phyloP scores from a whole-genome alignment of 352 stramenopile genomes.

The Pythium scleroteichum region DNA sequence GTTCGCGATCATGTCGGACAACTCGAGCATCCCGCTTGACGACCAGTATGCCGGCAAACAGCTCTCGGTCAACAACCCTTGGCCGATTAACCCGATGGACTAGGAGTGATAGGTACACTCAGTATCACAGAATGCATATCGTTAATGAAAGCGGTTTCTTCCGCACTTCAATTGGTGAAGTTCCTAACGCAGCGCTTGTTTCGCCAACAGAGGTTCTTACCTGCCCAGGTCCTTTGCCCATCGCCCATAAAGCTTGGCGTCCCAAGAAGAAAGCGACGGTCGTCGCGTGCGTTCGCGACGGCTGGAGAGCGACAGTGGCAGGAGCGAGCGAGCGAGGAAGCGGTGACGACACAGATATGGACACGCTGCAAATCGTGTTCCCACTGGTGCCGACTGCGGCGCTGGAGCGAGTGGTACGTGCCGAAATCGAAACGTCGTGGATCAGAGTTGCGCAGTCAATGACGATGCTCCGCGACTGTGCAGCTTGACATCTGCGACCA shows the following conservation, averaged over 20 bases:
- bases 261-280: background rate
- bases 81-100: slow-evolving; percentile 31
- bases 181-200: slow-evolving; percentile 11
- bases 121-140: slow-evolving; percentile 2
- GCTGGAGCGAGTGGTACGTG: slow-evolving; percentile 37
- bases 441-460: background rate
- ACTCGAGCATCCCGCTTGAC: slow-evolving; percentile 27
- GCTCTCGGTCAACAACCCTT: slow-evolving; percentile 5
- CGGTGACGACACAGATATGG: slow-evolving; percentile 19
- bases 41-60: slow-evolving; percentile 32
- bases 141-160: background rate
- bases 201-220: slow-evolving; percentile 24
- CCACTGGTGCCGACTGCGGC: slow-evolving; percentile 29
- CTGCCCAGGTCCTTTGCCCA: background rate
- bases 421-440: slow-evolving; percentile 14
- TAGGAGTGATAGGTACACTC: slow-evolving; percentile 19
- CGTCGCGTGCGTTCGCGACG: background rate
- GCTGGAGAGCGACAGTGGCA: background rate
- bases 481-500: slow-evolving; percentile 40
- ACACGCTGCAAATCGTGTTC: slow-evolving; percentile 35
- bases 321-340: background rate
- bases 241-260: background rate
- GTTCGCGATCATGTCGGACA: slow-evolving; percentile 32
- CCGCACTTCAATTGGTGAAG: slow-evolving; percentile 19
- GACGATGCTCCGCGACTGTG: background rate